Percentiles rank a stretch among this genome's conserved stretches.
These are phyloP conservation scores for Pseudocercospora eumusae DNA, from an alignment of 2,329 filamentous ascomycete species.

Conservation along the genomic window DNA sequence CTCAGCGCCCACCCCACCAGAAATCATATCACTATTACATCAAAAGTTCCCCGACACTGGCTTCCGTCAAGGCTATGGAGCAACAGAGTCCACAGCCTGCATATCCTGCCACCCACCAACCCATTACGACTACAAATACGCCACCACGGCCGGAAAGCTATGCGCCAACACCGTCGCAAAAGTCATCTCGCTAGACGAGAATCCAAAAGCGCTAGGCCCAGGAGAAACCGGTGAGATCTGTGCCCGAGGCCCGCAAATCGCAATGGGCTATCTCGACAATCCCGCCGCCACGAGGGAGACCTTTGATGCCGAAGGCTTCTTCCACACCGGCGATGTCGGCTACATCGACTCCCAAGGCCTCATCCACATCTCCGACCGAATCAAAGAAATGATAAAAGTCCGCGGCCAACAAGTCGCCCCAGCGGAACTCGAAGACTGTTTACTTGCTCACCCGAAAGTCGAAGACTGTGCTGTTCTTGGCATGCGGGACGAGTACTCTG, in stretches of 20 bases:
- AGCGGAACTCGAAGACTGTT: conserved; percentile 63
- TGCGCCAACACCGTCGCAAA: conserved; percentile 62
- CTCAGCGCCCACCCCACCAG: conserved; percentile 58
- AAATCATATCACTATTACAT: conserved; percentile 59
- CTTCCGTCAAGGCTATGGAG: conserved; percentile 69
- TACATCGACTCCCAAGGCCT: conserved; percentile 58
- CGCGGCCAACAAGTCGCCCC: conserved; percentile 65
- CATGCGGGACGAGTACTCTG: conserved; percentile 57
- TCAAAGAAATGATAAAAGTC: conserved; percentile 70
- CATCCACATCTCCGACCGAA: conserved; percentile 60
- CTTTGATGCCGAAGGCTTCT: conserved; percentile 52
- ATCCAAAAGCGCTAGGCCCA: conserved; percentile 49
- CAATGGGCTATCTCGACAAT: conserved; percentile 43
- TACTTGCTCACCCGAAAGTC: conserved; percentile 59
- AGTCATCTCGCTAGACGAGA: conserved; percentile 57
- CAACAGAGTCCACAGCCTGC: conserved; percentile 65
- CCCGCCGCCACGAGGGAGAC: conserved; percentile 43
- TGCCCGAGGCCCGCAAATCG: conserved; percentile 42
- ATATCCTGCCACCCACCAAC: conserved; percentile 62
- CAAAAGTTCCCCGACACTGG: conserved; percentile 60
- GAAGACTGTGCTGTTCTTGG: conserved; percentile 61
- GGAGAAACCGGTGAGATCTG: conserved; percentile 54
- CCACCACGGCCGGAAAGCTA: conserved; percentile 56
- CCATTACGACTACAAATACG: conserved; percentile 60
- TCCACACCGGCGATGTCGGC: conserved; percentile 62